phyloP scores from a whole-genome alignment of 129 eudicot genomes.

The Flaveria ramosissima region DNA sequence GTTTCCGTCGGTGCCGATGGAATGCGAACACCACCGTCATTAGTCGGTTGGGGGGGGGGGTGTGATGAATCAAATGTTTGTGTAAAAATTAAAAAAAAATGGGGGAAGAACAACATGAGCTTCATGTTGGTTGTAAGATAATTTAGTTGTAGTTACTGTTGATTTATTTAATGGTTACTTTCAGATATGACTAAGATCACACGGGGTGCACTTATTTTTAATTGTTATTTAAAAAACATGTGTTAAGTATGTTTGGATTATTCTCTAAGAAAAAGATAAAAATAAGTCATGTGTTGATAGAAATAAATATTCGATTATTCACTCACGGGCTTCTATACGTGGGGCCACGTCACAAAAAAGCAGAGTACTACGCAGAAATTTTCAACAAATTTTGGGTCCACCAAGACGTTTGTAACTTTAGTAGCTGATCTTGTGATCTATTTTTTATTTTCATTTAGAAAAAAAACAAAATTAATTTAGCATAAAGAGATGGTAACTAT shows the following conservation, averaged over 20 bases:
- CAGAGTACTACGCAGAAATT: too few relatives aligned
- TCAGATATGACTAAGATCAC: neutral
- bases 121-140: constrained; percentile 45
- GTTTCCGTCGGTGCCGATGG: constrained; percentile 63
- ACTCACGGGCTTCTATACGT: constrained; percentile 16
- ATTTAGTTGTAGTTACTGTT: constrained; percentile 8
- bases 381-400: neutral
- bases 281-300: neutral
- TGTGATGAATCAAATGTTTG: neutral
- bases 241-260: neutral
- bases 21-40: constrained; percentile 81
- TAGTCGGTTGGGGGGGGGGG: constrained; percentile 12
- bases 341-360: neutral
- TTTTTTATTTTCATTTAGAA: too few relatives aligned
- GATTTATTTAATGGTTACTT: neutral
- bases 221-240: constrained; percentile 1
- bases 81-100: constrained; percentile 35
- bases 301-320: neutral
- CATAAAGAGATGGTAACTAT: too few relatives aligned
- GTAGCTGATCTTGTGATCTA: too few relatives aligned
- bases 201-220: neutral
- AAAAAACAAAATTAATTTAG: too few relatives aligned
- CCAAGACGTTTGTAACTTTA: neutral
- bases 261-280: neutral
- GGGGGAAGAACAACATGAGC: constrained; percentile 39